Conservation (phyloP, 2,329 filamentous ascomycete species). For the Taxawa tesnikishii region DNA sequence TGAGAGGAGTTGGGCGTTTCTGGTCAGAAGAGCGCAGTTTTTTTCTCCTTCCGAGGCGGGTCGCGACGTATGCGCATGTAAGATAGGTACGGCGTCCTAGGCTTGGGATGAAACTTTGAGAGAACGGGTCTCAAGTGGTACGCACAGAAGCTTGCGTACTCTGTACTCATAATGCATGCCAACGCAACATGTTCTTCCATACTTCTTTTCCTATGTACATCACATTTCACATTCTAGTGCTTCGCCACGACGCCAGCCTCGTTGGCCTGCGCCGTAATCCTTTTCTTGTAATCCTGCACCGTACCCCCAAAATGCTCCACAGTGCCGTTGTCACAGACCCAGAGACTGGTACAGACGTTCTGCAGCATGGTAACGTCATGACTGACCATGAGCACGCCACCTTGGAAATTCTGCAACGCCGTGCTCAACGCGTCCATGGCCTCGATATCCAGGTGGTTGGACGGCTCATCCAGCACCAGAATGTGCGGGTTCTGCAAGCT, state of each 20-base stretch:
- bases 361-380: conserved; percentile 99
- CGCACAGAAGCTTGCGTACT: no score
- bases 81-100: no score
- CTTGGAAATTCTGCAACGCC: conserved; percentile 76
- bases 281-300: conserved; percentile 95
- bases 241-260: conserved; percentile 69
- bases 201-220: background rate
- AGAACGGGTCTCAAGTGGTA: no score
- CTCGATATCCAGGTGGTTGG: conserved; percentile 97
- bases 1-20: conserved; percentile 2
- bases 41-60: no score
- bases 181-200: background rate
- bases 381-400: conserved; percentile 94
- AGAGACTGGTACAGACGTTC: conserved; percentile 85
- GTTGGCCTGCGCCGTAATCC: conserved; percentile 80
- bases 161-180: no score
- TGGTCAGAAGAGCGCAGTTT: no score
- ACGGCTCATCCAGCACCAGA: conserved; percentile 93
- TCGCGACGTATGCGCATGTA: no score
- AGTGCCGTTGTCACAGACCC: conserved; percentile 90
- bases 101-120: no score
- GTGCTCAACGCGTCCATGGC: conserved; percentile 92
- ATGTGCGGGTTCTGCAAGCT: conserved; percentile 93
- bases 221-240: conserved; percentile 13
- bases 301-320: conserved; percentile 95